These are phyloP conservation scores for Fusarium hainanense DNA, from an alignment of 2,329 filamentous ascomycete genomes.

Conservation along the genomic window DNA sequence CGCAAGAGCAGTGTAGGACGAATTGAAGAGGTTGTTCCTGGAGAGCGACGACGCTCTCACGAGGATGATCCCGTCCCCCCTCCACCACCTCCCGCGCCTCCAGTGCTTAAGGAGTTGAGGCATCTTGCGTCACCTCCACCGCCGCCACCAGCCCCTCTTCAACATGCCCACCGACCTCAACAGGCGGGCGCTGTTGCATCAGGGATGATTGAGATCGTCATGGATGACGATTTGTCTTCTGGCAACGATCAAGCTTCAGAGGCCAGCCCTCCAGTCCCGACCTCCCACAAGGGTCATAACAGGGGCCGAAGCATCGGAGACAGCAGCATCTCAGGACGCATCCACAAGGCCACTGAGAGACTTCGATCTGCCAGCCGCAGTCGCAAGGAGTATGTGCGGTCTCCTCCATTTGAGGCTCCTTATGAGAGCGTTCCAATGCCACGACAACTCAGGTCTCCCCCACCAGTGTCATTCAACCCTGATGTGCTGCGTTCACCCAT, in stretches of 20 bases:
- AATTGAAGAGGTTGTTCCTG: constrained; percentile 60
- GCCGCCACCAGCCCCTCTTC: constrained; percentile 69
- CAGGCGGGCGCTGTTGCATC: constrained; percentile 61
- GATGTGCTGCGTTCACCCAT: constrained; percentile 50
- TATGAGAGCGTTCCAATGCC: constrained; percentile 56
- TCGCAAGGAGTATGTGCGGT: constrained; percentile 55
- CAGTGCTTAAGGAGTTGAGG: constrained; percentile 70
- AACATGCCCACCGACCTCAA: constrained; percentile 55
- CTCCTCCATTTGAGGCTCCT: constrained; percentile 49
- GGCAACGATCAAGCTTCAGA: constrained; percentile 35
- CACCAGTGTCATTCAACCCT: constrained; percentile 54
- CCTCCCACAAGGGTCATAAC: constrained; percentile 61
- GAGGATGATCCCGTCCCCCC: constrained; percentile 63
- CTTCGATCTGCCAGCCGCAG: constrained; percentile 70
- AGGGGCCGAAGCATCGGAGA: constrained; percentile 68
- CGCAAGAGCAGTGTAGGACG: constrained; percentile 55
- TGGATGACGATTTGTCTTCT: constrained; percentile 66
- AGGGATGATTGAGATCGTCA: constrained; percentile 73
- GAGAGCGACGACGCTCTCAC: constrained; percentile 59
- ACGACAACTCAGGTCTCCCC: constrained; percentile 49
- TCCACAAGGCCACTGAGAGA: constrained; percentile 69
- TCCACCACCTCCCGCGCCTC: constrained; percentile 63
- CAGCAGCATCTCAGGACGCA: constrained; percentile 62
- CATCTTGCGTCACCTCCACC: constrained; percentile 71
- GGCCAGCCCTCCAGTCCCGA: constrained; percentile 46